Evolutionary conservation across 1,284 basidiomycete genomes (phyloP), one percentile per base, ranked within the genome.

Genomic region (Megacollybia platyphylla): DNA sequence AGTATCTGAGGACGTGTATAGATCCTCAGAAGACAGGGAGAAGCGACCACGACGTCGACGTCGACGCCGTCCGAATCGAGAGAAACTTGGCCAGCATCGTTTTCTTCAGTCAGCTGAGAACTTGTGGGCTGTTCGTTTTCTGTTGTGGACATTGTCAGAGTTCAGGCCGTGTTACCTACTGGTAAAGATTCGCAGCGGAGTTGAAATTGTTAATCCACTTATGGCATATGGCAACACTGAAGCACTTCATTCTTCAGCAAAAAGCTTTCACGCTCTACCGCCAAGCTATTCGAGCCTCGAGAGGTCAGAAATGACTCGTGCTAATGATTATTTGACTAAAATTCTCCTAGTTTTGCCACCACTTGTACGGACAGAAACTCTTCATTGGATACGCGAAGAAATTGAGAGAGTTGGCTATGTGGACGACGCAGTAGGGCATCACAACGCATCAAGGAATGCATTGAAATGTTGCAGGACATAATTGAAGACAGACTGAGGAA

Each of bases 1-100:
- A 91, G 71, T 39, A 87, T 61, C 48, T 86, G 75, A 41, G 65
- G 54, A 41, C 80, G 75, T 53, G 75, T 70, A 61, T 88, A 89
- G 49, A 76, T 70, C 49, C 70, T 62, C 49, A 79, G 66, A 36
- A 67, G 67, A 48, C 65, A 70, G 42, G 49, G 48, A 36, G 52
- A 42, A 44, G 44, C 41, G 36, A 46, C 46, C 39, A 51, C 61
- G 48, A 57, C 55, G 49, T 64, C 58, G 44, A 71, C 51, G 44
- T 57, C 49, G 46, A 60, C 51, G 49, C 61, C 56, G 46, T 65
- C 53, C 44, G 61, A 54, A 43, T 61, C 56, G 46, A 57, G 53
- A 37, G 65, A 48, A 24, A 43, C 32, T 41, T 51, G 46, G 20
- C 20, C 20, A 31, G 15, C 38, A n/a, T 38, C 17, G 17, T 10